phyloP scores from a whole-genome alignment of 202 grass and related monocot genomes.

The Schoenoplectus tabernaemontani region DNA sequence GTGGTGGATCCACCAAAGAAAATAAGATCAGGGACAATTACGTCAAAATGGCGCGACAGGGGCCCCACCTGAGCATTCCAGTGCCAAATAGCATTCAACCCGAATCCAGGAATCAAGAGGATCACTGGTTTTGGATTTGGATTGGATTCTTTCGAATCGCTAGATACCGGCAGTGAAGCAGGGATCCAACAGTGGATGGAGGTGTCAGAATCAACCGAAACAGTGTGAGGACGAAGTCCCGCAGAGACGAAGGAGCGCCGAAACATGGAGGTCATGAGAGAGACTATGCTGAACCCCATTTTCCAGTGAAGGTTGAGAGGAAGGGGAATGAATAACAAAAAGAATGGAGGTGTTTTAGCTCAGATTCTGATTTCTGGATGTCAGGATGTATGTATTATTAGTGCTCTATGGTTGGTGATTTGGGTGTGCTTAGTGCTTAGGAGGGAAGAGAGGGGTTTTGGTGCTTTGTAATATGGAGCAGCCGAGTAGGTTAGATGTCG shows the following conservation, averaged over 20 bases:
- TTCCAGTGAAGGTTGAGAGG: background rate
- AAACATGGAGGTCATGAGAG: constrained; percentile 44
- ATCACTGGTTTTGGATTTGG: constrained; percentile 27
- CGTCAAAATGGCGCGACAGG: constrained; percentile 54
- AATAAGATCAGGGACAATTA: constrained; percentile 72
- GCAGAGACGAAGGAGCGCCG: constrained; percentile 42
- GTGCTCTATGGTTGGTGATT: background rate
- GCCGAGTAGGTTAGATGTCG: background rate
- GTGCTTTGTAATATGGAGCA: background rate
- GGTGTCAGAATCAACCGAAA: constrained; percentile 46
- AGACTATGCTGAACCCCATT: constrained; percentile 65
- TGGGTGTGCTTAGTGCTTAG: constrained; percentile 2
- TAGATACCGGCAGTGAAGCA: constrained; percentile 23
- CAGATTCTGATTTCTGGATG: background rate
- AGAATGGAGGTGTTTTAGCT: background rate
- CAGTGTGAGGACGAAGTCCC: constrained; percentile 19
- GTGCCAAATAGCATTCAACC: constrained; percentile 56
- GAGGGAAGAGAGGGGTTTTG: background rate
- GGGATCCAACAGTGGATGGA: constrained; percentile 66
- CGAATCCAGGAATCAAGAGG: constrained; percentile 76
- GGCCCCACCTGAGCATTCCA: constrained; percentile 59
- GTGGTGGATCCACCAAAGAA: constrained; percentile 78
- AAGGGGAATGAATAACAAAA: background rate
- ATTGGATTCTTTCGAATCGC: background rate
- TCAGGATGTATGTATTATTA: background rate